Conservation (phyloP, 768 basidiomycete species). For the Boletus vinaceobasis region DNA sequence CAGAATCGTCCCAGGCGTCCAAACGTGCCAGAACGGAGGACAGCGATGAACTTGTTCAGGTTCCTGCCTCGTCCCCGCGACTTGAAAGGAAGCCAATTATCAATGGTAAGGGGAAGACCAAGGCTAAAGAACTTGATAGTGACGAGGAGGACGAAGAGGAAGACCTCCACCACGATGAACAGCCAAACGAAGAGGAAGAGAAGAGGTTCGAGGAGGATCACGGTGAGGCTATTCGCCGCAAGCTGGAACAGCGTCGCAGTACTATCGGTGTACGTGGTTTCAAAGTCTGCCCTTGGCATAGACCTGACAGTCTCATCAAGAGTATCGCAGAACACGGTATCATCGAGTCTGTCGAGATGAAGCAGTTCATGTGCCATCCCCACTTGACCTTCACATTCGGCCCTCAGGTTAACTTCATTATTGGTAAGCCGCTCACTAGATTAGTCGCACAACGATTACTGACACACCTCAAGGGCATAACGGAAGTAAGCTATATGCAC, state of each 20-base stretch:
- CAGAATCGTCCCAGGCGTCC: conserved; percentile 31
- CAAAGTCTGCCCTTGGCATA: conserved; percentile 32
- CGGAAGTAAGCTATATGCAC: conserved; percentile 64
- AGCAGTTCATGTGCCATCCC: conserved; percentile 96
- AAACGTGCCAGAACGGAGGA: conserved; percentile 47
- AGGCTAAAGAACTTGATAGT: conserved; percentile 25
- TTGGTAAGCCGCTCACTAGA: conserved; percentile 48
- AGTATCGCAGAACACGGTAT: conserved; percentile 82
- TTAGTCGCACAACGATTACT: background rate
- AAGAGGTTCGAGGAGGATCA: conserved; percentile 63
- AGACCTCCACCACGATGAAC: conserved; percentile 35
- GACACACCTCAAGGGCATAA: conserved; percentile 64
- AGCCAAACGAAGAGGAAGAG: conserved; percentile 52
- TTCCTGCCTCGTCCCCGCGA: conserved; percentile 11
- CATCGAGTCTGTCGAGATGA: conserved; percentile 80
- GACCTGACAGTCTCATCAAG: conserved; percentile 37
- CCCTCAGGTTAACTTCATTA: conserved; percentile 95
- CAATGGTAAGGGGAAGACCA: conserved; percentile 34
- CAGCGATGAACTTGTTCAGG: conserved; percentile 30
- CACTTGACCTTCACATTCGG: conserved; percentile 82
- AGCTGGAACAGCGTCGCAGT: conserved; percentile 43
- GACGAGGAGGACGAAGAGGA: conserved; percentile 32
- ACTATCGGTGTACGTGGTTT: conserved; percentile 44
- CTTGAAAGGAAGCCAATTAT: conserved; percentile 30
- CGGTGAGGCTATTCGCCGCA: conserved; percentile 52